Conservation (phyloP, 345 rosid genomes). For the Moricandia arvensis region DNA sequence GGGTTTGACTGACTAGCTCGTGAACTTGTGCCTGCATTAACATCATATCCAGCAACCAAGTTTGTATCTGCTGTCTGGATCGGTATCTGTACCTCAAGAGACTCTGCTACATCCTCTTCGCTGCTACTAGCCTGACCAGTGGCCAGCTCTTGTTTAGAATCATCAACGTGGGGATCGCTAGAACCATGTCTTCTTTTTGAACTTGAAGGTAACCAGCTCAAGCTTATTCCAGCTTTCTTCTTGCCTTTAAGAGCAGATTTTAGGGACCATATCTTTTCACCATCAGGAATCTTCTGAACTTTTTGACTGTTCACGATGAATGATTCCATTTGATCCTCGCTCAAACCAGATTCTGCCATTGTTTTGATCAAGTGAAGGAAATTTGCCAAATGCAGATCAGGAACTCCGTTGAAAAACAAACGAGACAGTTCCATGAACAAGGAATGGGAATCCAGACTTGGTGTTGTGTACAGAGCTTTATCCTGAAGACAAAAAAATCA, state of each 20-base stretch:
- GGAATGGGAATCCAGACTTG: conserved; percentile 59
- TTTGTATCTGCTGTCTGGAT: conserved; percentile 32
- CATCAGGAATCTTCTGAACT: conserved; percentile 61
- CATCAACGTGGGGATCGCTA: conserved; percentile 40
- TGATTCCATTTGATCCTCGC: conserved; percentile 65
- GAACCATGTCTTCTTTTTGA: conserved; percentile 68
- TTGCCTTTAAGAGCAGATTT: conserved; percentile 43
- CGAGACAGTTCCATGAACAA: conserved; percentile 77
- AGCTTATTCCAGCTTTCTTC: conserved; percentile 44
- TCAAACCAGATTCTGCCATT: conserved; percentile 69
- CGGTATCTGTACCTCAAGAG: conserved; percentile 27
- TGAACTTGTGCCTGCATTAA: conserved; percentile 19
- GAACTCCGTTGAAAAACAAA: conserved; percentile 62
- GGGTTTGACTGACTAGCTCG: conserved; percentile 14
- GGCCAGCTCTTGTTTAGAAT: conserved; percentile 39
- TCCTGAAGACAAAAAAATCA: conserved; percentile 53
- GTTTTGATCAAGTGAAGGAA: conserved; percentile 83
- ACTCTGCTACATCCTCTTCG: conserved; percentile 32
- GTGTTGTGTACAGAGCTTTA: conserved; percentile 58
- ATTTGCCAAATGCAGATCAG: conserved; percentile 77
- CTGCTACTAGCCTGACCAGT: conserved; percentile 24
- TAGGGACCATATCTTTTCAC: conserved; percentile 66
- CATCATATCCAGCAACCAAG: conserved; percentile 41
- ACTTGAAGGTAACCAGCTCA: conserved; percentile 71
- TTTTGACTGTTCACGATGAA: conserved; percentile 77